Base-by-base conservation (phyloP, 176 grass and related monocot species). In the Aegilops bicornis region DNA sequence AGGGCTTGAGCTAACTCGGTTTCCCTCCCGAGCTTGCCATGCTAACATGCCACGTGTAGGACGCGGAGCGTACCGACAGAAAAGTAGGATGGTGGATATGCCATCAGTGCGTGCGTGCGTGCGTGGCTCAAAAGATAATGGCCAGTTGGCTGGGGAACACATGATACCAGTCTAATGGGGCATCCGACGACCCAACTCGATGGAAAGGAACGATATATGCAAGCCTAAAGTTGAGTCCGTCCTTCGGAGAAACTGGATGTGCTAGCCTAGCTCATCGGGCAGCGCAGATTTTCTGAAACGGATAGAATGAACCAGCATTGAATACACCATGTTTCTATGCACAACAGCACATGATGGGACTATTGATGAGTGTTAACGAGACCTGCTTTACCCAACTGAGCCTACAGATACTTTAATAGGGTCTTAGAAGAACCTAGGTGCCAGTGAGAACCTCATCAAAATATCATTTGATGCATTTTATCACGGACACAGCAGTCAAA, bases 11-110 rank as follows among this genome's bases (percentile, higher is more conserved):
- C 89, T 48, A 83, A 84, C 85, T 24, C 29, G 8, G 36, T 76
- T 91, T 87, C 89, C 76, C 23, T 60, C 89, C 76, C 62, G 12
- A 3, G 59, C 5, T 76, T 62, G 60, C 22, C 64, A 76, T 60
- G 2, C 10, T 23, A 87, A 76, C 74, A 76, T 37, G 76, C 81
- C 69, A 81, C 43, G 66, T 45, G 68, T 80, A 30, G 17, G 33
- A 27, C 4, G 7, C 3, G 10, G 37, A 35, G 75, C 61, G 29
- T 79, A 36, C 69, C 47, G 29, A 76, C 47, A 81, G 24, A 84
- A 76, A 76, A 39, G 29, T 6, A 33, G 50, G 70, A 30, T 73
- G 32, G 31, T 15, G 30, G 15, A 69, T 70, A 68, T 27, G 61
- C 63, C 71, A 62, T 52, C 52, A 31, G 20, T 5, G 10, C 54